Evolutionary conservation across 495 filamentous ascomycete genomes (phyloP).

Genomic region (Penicillium flavigenum): DNA sequence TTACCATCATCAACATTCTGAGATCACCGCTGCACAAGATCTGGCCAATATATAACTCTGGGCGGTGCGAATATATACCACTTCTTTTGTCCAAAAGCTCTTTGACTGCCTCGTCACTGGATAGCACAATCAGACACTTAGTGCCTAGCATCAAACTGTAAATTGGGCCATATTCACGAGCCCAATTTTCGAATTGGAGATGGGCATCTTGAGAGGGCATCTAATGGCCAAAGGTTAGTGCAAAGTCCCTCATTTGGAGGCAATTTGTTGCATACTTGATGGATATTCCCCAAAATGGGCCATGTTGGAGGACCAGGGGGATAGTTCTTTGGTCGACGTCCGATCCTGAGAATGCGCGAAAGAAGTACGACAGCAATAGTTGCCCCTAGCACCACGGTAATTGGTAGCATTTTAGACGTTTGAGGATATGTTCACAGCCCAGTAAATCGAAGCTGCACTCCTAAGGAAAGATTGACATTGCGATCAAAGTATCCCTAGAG

Average conservation of each 20-base stretch:
- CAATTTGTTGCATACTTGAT: slow-evolving; percentile 21
- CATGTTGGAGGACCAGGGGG: slow-evolving; percentile 41
- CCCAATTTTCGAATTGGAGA: slow-evolving; percentile 60
- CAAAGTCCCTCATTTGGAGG: slow-evolving; percentile 2
- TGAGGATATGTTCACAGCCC: neutral
- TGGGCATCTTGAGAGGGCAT: slow-evolving; percentile 23
- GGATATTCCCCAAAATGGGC: slow-evolving; percentile 38
- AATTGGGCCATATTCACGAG: slow-evolving; percentile 60
- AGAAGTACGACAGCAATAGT: slow-evolving; percentile 14
- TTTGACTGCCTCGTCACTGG: slow-evolving; percentile 53
- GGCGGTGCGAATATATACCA: slow-evolving; percentile 62
- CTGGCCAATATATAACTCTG: slow-evolving; percentile 44
- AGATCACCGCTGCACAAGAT: slow-evolving; percentile 34
- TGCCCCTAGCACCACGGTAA: slow-evolving; percentile 8
- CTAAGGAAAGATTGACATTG: no score
- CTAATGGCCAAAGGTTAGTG: neutral
- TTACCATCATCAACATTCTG: slow-evolving; percentile 37
- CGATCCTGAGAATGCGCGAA: slow-evolving; percentile 17
- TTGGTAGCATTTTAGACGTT: slow-evolving; percentile 9
- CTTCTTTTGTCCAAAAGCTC: slow-evolving; percentile 60
- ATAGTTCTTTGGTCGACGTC: slow-evolving; percentile 30
- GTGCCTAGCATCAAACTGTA: slow-evolving; percentile 60
- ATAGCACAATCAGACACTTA: slow-evolving; percentile 58
- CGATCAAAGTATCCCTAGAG: no score
- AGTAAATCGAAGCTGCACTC: neutral